A percentile compares a stretch with the other conserved stretches of the same genome.
phyloP scores from a whole-genome alignment of 768 basidiomycete species.

The Pholiota molesta region DNA sequence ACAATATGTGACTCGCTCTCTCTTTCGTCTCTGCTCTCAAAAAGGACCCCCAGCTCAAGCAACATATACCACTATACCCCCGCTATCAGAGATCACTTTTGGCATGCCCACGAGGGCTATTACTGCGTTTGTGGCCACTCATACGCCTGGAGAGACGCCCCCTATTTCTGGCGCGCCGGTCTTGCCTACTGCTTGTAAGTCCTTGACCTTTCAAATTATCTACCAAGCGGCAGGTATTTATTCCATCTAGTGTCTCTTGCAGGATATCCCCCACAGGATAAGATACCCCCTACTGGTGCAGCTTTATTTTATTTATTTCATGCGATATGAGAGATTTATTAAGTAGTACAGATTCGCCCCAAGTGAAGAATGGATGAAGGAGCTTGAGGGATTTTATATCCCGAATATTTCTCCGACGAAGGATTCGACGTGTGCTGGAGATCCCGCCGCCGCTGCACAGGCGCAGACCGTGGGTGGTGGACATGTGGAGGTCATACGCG shows the following conservation, averaged over 20 bases:
- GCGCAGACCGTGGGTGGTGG: conserved; percentile 86
- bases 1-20: too few relatives aligned
- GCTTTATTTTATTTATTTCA: conserved; percentile 7
- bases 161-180: conserved; percentile 67
- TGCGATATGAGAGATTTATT: neutral
- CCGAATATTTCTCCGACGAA: conserved; percentile 64
- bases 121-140: conserved; percentile 29
- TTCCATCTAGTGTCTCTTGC: conserved; percentile 43
- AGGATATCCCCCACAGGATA: conserved; percentile 68
- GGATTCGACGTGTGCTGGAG: conserved; percentile 70
- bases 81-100: conserved; percentile 58
- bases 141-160: conserved; percentile 38
- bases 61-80: conserved; percentile 53
- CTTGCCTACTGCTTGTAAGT: conserved; percentile 67
- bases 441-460: conserved; percentile 57
- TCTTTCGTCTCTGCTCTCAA: neutral
- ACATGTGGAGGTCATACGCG: conserved; percentile 79
- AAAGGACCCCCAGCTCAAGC: conserved; percentile 47
- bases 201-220: neutral
- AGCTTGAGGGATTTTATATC: conserved; percentile 71
- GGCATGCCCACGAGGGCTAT: conserved; percentile 63
- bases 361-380: conserved; percentile 80
- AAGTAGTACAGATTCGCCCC: conserved; percentile 45
- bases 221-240: neutral
- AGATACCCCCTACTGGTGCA: conserved; percentile 60